Evolutionary conservation across 345 rosid genomes (phyloP).

Genomic region (Conringia planisiliqua): DNA sequence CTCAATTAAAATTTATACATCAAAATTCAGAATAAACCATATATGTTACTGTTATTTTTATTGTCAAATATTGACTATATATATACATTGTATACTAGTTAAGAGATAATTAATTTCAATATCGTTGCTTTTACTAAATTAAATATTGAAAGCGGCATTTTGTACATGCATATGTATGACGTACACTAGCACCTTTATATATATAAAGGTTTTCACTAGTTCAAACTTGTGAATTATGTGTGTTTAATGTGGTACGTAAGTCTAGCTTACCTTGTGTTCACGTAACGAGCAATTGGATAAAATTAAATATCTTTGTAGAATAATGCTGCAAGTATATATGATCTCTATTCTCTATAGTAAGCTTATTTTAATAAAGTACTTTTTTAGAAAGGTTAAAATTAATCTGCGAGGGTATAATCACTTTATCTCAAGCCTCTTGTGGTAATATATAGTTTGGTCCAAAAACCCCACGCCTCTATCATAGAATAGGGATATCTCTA

Average conservation of each 20-base stretch:
- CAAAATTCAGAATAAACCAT: background rate
- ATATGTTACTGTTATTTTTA: background rate
- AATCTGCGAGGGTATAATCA: conserved; percentile 8
- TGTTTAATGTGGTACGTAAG: conserved; percentile 28
- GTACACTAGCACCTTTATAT: conserved; percentile 5
- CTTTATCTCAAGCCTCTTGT: conserved; percentile 13
- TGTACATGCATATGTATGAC: conserved; percentile 18
- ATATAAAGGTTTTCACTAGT: background rate
- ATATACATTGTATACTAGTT: background rate
- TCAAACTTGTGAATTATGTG: conserved; percentile 19
- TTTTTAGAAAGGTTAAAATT: background rate
- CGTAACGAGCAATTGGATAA: conserved; percentile 15
- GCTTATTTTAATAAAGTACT: background rate
- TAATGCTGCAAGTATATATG: background rate
- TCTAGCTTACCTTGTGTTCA: conserved; percentile 35
- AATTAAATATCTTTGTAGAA: background rate
- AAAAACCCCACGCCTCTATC: conserved; percentile 22
- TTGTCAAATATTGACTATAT: background rate
- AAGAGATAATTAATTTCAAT: background rate
- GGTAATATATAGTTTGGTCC: conserved; percentile 35
- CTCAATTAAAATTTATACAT: conserved; percentile 12
- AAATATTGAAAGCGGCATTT: conserved; percentile 14
- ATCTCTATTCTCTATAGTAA: background rate
- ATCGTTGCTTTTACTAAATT: background rate
- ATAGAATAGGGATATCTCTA: conserved; percentile 33